phyloP scores from a whole-genome alignment of 768 basidiomycete genomes.

The Mycena rebaudengoi region DNA sequence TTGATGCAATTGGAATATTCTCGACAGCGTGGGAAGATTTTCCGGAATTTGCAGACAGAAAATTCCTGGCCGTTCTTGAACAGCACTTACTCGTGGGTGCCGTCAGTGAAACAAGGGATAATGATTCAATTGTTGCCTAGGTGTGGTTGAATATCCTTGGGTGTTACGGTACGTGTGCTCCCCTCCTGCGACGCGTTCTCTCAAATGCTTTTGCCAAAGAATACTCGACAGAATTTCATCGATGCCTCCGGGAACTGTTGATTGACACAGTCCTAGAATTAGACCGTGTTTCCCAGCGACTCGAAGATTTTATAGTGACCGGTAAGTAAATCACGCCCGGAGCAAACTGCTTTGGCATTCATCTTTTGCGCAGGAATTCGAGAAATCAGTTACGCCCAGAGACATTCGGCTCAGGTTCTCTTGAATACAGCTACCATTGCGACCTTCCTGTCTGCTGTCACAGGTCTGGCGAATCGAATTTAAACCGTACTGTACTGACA shows the following conservation, averaged over 20 bases:
- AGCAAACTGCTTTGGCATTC: not conserved
- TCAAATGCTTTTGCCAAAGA: not conserved
- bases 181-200: not conserved
- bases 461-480: not conserved
- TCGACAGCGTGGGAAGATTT: slow-evolving; percentile 17
- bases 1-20: slow-evolving; percentile 3
- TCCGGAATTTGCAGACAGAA: slow-evolving; percentile 11
- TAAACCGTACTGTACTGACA: not conserved
- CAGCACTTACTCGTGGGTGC: slow-evolving; percentile 18
- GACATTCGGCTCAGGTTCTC: slow-evolving; percentile 16
- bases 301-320: slow-evolving; percentile 14
- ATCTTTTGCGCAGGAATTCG: not conserved
- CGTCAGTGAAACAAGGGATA: not conserved
- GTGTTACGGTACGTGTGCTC: slow-evolving; percentile 4
- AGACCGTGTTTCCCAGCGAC: not conserved
- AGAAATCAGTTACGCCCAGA: slow-evolving; percentile 21
- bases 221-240: slow-evolving; percentile 14
- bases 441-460: slow-evolving; percentile 20
- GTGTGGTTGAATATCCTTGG: slow-evolving; percentile 22
- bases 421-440: slow-evolving; percentile 19
- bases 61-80: slow-evolving; percentile 13
- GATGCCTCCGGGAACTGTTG: slow-evolving; percentile 18
- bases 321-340: not conserved
- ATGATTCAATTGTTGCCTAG: not conserved
- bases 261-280: slow-evolving; percentile 11